Base-by-base conservation (phyloP, 139 green algal genomes). In the Trebouxia sp. region DNA sequence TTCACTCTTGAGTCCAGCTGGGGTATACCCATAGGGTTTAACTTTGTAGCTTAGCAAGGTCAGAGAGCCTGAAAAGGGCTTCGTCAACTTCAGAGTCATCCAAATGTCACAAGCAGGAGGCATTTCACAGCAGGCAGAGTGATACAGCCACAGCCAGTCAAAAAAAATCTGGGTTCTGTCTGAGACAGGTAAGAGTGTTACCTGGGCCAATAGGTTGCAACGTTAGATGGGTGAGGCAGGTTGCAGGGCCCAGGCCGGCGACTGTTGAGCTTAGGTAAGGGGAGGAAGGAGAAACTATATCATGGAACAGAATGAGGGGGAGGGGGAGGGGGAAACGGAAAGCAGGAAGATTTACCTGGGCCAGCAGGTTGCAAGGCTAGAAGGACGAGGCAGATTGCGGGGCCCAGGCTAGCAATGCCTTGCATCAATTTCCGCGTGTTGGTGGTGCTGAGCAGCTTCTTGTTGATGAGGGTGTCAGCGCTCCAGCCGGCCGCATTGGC, bases 351-450 rank as follows among this genome's bases (percentile, higher is more conserved):
- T 22, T 3, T 58, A 58, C 50, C 22, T 58, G 50, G 50, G 20
- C 26, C 26, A 28, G 50, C 50, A 58, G 50, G 50, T 22, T 56
- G 69, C 41, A 51, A 53, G 9, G 41, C 69, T 8, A 96, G 86
- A 76, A 86, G 85, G 15, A 92, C 56, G 28, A 96, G 84, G 85
- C 87, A 93, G 26, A 86, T 53, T 7, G 86, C 92, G 35, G 92
- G 92, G 7, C 88, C 89, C 72, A 92, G 39, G 32, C 76, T 85
- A 32, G 88, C 89, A 17, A 92, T 55, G 35, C 39, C 74, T 80
- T 95, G 92, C 86, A 96, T 86, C 50, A 94, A 78, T 82, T 94
- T 95, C 72, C 92, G 89, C 0, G 92, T 94, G 24, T 45, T 39
- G 12, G 86, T 92, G 43, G 84, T 87, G 66, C 47, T 87, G 38